These are phyloP conservation scores for Linaria vulgaris DNA, from an alignment of 257 asterid species.

Conservation along the genomic window DNA sequence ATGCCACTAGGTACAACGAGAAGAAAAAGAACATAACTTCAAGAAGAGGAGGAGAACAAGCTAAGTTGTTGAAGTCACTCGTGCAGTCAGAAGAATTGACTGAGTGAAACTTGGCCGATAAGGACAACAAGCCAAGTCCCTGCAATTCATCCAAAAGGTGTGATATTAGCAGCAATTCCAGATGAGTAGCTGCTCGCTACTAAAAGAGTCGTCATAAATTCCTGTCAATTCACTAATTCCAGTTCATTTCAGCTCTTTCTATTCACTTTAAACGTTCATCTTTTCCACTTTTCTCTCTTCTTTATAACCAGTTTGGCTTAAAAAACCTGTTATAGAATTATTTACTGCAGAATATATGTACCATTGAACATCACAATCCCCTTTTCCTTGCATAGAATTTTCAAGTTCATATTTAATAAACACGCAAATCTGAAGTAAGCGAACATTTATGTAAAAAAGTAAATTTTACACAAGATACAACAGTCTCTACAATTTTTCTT, in stretches of 20 bases:
- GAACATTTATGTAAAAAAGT: no score
- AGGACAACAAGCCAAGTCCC: constrained; percentile 18
- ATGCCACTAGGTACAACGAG: constrained; percentile 20
- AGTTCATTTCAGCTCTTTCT: not conserved
- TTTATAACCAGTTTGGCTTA: no score
- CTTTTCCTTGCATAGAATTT: no score
- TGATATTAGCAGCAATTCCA: not conserved
- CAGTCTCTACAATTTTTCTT: no score
- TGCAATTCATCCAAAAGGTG: not conserved
- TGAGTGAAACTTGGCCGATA: constrained; percentile 23
- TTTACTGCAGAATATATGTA: no score
- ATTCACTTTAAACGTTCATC: not conserved
- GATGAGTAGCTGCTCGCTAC: not conserved
- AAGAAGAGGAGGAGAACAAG: constrained; percentile 23
- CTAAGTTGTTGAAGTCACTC: not conserved
- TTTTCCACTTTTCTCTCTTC: no score
- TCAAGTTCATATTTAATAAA: no score
- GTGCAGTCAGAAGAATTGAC: constrained; percentile 3
- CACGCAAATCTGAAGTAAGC: no score
- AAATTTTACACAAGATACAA: no score
- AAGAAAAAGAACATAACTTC: not conserved
- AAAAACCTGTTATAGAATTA: no score
- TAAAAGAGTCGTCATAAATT: not conserved
- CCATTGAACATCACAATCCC: no score
- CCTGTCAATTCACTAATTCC: not conserved